Evolutionary conservation across 2,329 filamentous ascomycete genomes (phyloP).

Genomic region (Hyphodiscus sp.): DNA sequence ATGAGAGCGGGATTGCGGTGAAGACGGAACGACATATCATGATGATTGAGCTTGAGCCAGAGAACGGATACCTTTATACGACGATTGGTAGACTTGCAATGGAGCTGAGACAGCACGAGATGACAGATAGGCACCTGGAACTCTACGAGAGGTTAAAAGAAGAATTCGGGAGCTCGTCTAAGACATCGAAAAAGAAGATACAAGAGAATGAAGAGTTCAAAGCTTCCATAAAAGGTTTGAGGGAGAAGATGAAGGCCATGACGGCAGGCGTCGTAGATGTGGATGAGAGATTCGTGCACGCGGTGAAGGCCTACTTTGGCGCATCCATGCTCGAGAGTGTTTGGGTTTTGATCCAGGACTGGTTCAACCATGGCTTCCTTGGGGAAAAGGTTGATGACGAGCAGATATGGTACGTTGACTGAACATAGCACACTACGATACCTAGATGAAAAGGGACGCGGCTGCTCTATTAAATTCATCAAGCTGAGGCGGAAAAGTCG

Average conservation of each 20-base stretch:
- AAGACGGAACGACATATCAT: neutral
- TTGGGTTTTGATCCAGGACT: slow-evolving; percentile 5
- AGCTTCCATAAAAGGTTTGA: neutral
- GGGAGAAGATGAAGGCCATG: slow-evolving; percentile 4
- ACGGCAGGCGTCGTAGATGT: neutral
- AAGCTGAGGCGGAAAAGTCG: neutral
- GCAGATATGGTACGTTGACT: slow-evolving; percentile 5
- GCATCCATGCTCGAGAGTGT: neutral
- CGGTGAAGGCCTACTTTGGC: neutral
- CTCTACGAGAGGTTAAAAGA: neutral
- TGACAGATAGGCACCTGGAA: slow-evolving; percentile 1
- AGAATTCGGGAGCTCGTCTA: neutral
- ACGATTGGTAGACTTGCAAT: slow-evolving; percentile 2
- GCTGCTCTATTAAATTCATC: neutral
- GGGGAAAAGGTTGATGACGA: slow-evolving; percentile 4
- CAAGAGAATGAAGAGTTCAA: slow-evolving; percentile 5
- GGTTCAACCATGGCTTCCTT: slow-evolving; percentile 3
- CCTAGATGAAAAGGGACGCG: neutral
- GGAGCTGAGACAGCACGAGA: neutral
- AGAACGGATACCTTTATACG: slow-evolving; percentile 4
- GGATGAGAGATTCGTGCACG: slow-evolving; percentile 1
- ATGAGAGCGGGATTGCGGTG: neutral
- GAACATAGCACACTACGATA: neutral
- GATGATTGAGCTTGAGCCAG: neutral
- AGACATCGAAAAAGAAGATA: neutral